Percentiles rank a stretch among this genome's conserved stretches.
phyloP scores from a whole-genome alignment of 345 rosid genomes.

The Cardamine occulta region DNA sequence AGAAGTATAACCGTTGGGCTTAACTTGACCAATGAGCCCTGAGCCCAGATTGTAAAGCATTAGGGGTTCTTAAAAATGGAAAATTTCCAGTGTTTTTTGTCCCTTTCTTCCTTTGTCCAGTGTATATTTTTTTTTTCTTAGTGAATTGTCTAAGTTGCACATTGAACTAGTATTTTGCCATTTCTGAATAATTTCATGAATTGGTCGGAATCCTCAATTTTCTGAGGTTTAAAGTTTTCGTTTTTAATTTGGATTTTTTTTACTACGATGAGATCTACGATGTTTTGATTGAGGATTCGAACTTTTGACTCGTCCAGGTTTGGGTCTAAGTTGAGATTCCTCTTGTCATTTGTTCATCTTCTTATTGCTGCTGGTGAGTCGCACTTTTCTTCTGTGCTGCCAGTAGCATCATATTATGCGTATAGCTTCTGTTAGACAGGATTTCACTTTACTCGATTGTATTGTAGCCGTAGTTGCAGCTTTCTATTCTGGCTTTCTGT shows the following conservation, averaged over 20 bases:
- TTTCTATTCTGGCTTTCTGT: not conserved
- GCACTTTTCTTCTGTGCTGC: too few relatives aligned
- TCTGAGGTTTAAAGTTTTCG: slow-evolving; percentile 5
- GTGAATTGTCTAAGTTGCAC: not conserved
- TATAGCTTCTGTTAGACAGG: too few relatives aligned
- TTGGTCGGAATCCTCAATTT: slow-evolving; percentile 3
- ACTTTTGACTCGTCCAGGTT: not conserved
- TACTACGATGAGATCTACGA: not conserved
- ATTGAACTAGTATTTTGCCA: not conserved
- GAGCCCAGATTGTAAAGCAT: not conserved
- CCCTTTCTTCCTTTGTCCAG: not conserved
- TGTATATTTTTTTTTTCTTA: not conserved
- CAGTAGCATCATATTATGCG: too few relatives aligned
- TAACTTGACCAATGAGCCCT: not conserved
- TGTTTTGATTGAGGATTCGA: slow-evolving; percentile 7
- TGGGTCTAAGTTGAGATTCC: slow-evolving; percentile 2
- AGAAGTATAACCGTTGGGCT: not conserved
- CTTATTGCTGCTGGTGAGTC: slow-evolving; percentile 1
- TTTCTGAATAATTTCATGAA: not conserved
- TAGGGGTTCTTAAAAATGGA: not conserved
- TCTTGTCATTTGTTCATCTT: not conserved
- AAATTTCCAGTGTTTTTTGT: too few relatives aligned
- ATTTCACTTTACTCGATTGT: slow-evolving; percentile 10
- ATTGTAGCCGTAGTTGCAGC: not conserved
- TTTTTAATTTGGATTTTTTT: not conserved